These are phyloP conservation scores for Aspergillus quadrilineatus DNA, from an alignment of 2,329 filamentous ascomycete species.

Conservation along the genomic window DNA sequence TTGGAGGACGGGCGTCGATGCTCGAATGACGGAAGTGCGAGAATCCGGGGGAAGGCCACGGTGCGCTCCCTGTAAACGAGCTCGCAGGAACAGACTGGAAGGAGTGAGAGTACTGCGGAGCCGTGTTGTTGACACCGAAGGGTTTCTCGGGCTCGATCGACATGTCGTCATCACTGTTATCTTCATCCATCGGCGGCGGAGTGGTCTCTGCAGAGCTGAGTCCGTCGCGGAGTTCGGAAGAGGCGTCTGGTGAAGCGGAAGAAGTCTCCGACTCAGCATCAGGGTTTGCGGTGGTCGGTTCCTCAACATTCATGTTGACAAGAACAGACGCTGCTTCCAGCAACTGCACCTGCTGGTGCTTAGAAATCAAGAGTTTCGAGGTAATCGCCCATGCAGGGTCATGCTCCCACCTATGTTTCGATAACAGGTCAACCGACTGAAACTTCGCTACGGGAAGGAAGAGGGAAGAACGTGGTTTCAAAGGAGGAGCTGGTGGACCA, in stretches of 20 bases:
- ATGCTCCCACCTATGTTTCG: constrained; percentile 84
- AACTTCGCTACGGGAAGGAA: constrained; percentile 24
- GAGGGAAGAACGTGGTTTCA: constrained; percentile 32
- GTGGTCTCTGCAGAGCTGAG: constrained; percentile 90
- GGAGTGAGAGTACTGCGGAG: constrained; percentile 65
- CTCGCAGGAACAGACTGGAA: constrained; percentile 70
- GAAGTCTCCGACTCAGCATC: constrained; percentile 76
- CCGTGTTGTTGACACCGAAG: constrained; percentile 49
- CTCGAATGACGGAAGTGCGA: constrained; percentile 70
- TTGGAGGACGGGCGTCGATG: constrained; percentile 72
- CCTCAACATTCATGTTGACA: constrained; percentile 78
- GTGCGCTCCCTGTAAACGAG: constrained; percentile 56
- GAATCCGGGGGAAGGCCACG: constrained; percentile 48
- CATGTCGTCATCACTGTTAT: constrained; percentile 39
- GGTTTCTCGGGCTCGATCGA: constrained; percentile 58
- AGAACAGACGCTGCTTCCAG: constrained; percentile 96
- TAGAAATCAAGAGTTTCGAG: constrained; percentile 96
- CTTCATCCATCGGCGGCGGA: constrained; percentile 74
- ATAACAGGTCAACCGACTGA: constrained; percentile 44
- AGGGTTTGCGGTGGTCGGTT: constrained; percentile 62
- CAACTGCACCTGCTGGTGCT: constrained; percentile 98
- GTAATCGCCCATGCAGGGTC: constrained; percentile 97
- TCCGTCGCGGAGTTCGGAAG: constrained; percentile 70
- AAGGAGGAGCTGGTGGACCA: constrained; percentile 32
- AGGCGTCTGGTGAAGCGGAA: constrained; percentile 77